These are phyloP conservation scores for Fusarium domesticum DNA, from an alignment of 2,329 filamentous ascomycete genomes.

Conservation along the genomic window DNA sequence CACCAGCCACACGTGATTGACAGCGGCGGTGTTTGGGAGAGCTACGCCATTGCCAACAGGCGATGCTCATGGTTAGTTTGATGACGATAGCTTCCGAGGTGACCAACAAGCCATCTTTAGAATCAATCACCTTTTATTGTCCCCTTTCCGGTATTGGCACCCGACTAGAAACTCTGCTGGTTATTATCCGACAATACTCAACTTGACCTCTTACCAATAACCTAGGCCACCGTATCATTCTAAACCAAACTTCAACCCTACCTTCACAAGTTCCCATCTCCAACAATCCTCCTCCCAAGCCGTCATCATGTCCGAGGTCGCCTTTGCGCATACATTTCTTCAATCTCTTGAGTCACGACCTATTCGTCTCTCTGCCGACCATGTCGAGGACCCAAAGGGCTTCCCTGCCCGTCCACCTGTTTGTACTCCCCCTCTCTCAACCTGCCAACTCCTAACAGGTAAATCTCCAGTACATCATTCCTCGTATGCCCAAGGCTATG, in stretches of 20 bases:
- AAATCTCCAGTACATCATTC: slow-evolving; percentile 63
- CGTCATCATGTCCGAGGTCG: slow-evolving; percentile 69
- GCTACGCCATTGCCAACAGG: not conserved
- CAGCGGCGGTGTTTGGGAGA: too few species aligned
- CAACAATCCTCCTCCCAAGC: slow-evolving; percentile 5
- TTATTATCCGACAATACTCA: too few species aligned
- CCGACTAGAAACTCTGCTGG: too few species aligned
- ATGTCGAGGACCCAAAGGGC: slow-evolving; percentile 80
- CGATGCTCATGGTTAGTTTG: slow-evolving; percentile 6
- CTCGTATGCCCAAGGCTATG: slow-evolving; percentile 61
- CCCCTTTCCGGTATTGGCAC: too few species aligned
- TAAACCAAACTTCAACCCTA: slow-evolving; percentile 18
- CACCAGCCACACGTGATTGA: slow-evolving; percentile 28
- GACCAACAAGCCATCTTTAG: too few species aligned
- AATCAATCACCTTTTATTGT: too few species aligned
- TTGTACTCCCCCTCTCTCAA: slow-evolving; percentile 24
- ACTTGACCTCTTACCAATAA: too few species aligned
- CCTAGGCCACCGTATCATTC: not conserved
- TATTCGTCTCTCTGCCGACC: slow-evolving; percentile 78
- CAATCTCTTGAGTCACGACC: slow-evolving; percentile 74
- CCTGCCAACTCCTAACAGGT: slow-evolving; percentile 6
- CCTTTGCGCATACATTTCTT: slow-evolving; percentile 83
- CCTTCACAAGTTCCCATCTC: slow-evolving; percentile 13
- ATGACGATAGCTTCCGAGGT: slow-evolving; percentile 16
- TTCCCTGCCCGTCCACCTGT: slow-evolving; percentile 77